Conservation (phyloP, 169 alveolate species). For the Cyclospora cayetanensis region DNA sequence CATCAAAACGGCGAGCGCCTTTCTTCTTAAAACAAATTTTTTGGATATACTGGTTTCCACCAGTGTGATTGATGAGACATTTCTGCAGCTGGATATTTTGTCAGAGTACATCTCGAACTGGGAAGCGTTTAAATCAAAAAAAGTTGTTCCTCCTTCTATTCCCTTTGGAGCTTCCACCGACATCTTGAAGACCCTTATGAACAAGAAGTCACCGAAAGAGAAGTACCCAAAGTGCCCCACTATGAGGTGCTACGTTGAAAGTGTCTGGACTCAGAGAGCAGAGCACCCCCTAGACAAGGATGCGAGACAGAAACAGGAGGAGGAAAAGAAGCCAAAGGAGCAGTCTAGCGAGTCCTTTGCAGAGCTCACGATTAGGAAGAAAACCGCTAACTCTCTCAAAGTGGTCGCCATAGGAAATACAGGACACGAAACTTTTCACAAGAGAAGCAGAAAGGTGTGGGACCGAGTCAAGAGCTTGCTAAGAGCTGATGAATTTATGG, state of each 20-base stretch:
- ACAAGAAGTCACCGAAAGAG: background rate
- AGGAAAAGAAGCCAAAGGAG: background rate
- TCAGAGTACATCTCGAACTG: constrained; percentile 5
- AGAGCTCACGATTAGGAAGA: background rate
- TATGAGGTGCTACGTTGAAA: background rate
- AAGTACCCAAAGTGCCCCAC: constrained; percentile 65
- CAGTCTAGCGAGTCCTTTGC: background rate
- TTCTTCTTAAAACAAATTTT: constrained; percentile 43
- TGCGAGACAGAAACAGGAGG: background rate
- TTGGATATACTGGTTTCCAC: constrained; percentile 34
- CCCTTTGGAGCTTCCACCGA: background rate
- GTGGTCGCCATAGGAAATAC: constrained; percentile 43
- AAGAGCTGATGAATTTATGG: constrained; percentile 6
- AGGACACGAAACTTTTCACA: background rate
- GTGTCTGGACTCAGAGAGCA: background rate
- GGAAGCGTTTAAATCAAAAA: background rate
- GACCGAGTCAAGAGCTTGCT: background rate
- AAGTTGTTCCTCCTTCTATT: background rate
- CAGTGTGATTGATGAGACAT: constrained; percentile 21
- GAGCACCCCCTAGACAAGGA: constrained; percentile 1
- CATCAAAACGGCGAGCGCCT: background rate
- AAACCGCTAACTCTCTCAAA: constrained; percentile 43
- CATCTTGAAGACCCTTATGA: background rate
- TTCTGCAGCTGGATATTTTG: constrained; percentile 35
- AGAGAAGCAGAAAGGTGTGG: background rate